phyloP scores from a whole-genome alignment of 805 yeast genomes.

The Saccharomycopsis fermentans region DNA sequence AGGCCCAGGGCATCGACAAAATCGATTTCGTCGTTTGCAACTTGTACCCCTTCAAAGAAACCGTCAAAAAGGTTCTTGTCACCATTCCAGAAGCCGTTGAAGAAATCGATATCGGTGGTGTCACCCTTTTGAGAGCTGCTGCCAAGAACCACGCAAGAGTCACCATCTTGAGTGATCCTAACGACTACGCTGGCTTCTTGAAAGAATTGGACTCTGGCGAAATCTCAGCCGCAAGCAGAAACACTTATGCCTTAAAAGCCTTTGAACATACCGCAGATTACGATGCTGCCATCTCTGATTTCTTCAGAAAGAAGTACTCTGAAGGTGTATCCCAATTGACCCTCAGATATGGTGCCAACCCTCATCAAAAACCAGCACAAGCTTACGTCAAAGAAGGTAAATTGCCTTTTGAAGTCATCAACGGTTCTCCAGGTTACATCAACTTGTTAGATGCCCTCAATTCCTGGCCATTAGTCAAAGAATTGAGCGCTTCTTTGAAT shows the following conservation, averaged over 20 bases:
- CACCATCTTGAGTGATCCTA: constrained; percentile 89
- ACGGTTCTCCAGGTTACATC: constrained; percentile 96
- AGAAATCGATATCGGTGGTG: constrained; percentile 98
- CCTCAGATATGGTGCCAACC: constrained; percentile 96
- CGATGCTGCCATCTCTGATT: constrained; percentile 91
- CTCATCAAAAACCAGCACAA: constrained; percentile 99
- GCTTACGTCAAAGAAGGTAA: constrained; percentile 80
- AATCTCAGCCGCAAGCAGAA: constrained; percentile 62
- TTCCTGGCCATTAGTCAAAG: constrained; percentile 98
- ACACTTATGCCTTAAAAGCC: constrained; percentile 86
- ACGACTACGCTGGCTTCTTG: constrained; percentile 80
- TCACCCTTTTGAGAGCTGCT: constrained; percentile 93
- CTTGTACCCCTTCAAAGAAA: constrained; percentile 96
- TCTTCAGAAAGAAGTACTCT: constrained; percentile 93
- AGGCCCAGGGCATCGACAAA: constrained; percentile 84
- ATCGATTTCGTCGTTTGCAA: constrained; percentile 97
- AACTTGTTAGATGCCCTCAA: constrained; percentile 93
- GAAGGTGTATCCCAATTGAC: constrained; percentile 86
- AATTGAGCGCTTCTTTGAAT: constrained; percentile 84
- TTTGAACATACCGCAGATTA: constrained; percentile 98
- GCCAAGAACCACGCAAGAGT: constrained; percentile 98
- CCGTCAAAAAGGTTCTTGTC: constrained; percentile 89
- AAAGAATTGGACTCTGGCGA: constrained; percentile 59
- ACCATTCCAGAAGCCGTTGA: constrained; percentile 97
- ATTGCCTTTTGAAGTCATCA: constrained; percentile 85